phyloP scores from a whole-genome alignment of 441 rosid genomes.

The Populus trichocarpa region DNA sequence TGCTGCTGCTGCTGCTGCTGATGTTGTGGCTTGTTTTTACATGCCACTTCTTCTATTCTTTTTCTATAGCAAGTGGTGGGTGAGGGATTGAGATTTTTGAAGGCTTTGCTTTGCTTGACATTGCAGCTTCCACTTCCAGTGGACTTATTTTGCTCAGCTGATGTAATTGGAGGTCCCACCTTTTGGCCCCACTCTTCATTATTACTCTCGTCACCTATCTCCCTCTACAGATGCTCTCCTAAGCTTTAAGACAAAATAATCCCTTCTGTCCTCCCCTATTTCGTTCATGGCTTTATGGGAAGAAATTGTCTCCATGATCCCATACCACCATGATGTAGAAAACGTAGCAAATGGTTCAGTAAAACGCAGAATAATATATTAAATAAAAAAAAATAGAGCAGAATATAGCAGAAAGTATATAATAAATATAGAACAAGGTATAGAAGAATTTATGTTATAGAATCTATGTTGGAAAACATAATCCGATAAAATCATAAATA shows the following conservation, averaged over 20 bases:
- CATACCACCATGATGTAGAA: background rate
- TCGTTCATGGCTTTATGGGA: background rate
- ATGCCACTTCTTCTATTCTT: background rate
- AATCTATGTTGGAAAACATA: too few relatives aligned
- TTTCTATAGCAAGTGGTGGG: slow-evolving; percentile 27
- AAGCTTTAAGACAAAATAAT: slow-evolving; percentile 8
- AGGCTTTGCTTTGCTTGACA: slow-evolving; percentile 43
- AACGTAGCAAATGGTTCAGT: background rate
- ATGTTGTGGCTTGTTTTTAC: slow-evolving; percentile 12
- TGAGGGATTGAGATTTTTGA: slow-evolving; percentile 38
- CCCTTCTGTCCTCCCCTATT: background rate
- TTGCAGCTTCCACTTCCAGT: slow-evolving; percentile 49
- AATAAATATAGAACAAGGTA: too few relatives aligned
- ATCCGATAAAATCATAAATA: too few relatives aligned
- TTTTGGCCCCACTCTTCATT: slow-evolving; percentile 28
- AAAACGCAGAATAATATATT: too few relatives aligned
- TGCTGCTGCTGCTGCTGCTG: slow-evolving; percentile 14
- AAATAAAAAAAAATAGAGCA: too few relatives aligned
- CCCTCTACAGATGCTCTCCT: slow-evolving; percentile 6
- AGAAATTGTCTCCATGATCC: background rate
- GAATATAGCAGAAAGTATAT: too few relatives aligned
- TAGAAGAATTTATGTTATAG: too few relatives aligned
- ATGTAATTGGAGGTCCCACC: slow-evolving; percentile 44
- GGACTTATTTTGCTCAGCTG: slow-evolving; percentile 32
- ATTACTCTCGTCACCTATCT: slow-evolving; percentile 22